Evolutionary conservation across 306 rosid genomes (phyloP).

Genomic region (Alnus glutinosa): DNA sequence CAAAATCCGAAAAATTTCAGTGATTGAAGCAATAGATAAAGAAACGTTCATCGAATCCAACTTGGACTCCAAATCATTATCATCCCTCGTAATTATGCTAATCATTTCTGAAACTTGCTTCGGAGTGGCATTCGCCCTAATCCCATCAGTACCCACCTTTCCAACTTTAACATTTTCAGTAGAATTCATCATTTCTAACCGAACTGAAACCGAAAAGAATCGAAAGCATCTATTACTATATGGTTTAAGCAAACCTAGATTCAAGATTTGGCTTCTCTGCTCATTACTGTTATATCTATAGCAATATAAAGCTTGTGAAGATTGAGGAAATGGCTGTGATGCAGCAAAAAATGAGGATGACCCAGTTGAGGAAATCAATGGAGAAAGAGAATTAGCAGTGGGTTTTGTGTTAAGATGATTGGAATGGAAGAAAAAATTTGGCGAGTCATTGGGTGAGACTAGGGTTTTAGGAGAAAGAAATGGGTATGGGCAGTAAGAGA

Average conservation of each 20-base stretch:
- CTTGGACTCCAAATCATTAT: constrained; percentile 43
- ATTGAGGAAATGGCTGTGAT: constrained; percentile 21
- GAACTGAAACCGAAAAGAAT: constrained; percentile 28
- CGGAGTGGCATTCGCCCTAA: constrained; percentile 20
- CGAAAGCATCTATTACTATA: constrained; percentile 25
- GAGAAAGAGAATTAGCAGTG: constrained; percentile 10
- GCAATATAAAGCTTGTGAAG: constrained; percentile 17
- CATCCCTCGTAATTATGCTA: constrained; percentile 42
- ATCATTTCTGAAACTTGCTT: constrained; percentile 49
- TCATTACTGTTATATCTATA: neutral
- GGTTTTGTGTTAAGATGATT: constrained; percentile 20
- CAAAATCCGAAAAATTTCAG: constrained; percentile 41
- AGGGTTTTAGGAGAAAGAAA: constrained; percentile 24
- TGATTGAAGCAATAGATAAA: constrained; percentile 36
- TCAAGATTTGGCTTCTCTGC: neutral
- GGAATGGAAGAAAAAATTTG: constrained; percentile 10
- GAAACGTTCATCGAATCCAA: constrained; percentile 46
- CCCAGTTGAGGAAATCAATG: constrained; percentile 26
- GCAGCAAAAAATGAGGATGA: constrained; percentile 21
- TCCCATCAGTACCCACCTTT: constrained; percentile 11
- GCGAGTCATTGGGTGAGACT: constrained; percentile 7
- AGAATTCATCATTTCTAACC: neutral
- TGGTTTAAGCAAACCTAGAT: constrained; percentile 6
- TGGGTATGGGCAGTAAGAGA: constrained; percentile 15
- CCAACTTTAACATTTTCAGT: neutral